A percentile compares a stretch with the other conserved stretches of the same genome.
phyloP scores from a whole-genome alignment of 1,284 basidiomycete genomes.

The Microbotryomycetes sp. region DNA sequence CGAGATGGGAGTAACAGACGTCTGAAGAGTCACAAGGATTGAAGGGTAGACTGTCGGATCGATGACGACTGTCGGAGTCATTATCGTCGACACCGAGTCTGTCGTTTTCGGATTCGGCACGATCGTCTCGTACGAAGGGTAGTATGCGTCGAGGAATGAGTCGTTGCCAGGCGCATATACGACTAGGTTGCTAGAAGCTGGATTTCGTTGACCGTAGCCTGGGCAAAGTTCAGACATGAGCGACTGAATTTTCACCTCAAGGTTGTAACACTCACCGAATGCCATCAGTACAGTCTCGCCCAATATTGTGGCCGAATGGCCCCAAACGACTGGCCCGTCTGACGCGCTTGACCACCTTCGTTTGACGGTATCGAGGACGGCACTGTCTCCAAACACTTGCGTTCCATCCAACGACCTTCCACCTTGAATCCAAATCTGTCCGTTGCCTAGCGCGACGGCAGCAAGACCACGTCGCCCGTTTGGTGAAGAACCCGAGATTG shows the following conservation, averaged over 20 bases:
- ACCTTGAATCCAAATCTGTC: constrained; percentile 24
- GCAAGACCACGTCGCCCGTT: constrained; percentile 5
- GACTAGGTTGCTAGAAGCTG: constrained; percentile 2
- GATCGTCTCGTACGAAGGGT: constrained; percentile 11
- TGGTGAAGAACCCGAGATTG: not conserved
- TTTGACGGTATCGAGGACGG: constrained; percentile 10
- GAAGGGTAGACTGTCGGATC: not conserved
- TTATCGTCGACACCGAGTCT: not conserved
- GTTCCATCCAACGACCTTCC: constrained; percentile 11
- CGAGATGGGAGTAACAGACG: not conserved
- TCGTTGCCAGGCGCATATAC: constrained; percentile 19
- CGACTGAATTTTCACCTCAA: not conserved
- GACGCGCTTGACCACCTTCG: constrained; percentile 2
- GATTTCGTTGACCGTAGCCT: constrained; percentile 19
- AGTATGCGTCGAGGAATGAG: constrained; percentile 18
- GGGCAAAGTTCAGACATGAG: not conserved
- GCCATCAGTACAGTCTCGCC: constrained; percentile 21
- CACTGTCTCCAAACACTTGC: constrained; percentile 7
- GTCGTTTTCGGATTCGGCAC: constrained; percentile 1
- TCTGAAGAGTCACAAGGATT: not conserved
- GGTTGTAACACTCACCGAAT: constrained; percentile 10
- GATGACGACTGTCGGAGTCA: not conserved
- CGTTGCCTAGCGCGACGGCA: constrained; percentile 12
- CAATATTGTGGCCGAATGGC: constrained; percentile 6
- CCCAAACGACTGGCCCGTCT: constrained; percentile 7